These are phyloP conservation scores for Plasmodium knowlesi DNA, from an alignment of 169 alveolate genomes.

Conservation along the genomic window DNA sequence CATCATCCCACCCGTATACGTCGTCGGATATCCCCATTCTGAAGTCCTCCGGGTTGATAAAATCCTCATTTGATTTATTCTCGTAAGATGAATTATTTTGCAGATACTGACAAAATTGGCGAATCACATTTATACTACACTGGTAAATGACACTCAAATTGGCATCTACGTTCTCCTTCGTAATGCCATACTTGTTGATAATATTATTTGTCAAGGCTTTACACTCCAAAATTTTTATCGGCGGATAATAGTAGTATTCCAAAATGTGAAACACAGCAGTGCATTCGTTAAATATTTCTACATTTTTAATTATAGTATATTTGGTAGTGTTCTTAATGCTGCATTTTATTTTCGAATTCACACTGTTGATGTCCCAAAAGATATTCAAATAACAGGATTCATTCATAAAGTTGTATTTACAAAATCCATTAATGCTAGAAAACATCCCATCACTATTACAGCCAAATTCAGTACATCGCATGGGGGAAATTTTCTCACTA, in stretches of 20 bases:
- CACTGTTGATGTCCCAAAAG: conserved; percentile 84
- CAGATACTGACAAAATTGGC: conserved; percentile 69
- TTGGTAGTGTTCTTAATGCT: conserved; percentile 81
- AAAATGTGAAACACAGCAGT: conserved; percentile 86
- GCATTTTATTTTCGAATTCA: conserved; percentile 79
- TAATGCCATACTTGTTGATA: conserved; percentile 50
- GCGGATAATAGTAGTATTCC: conserved; percentile 82
- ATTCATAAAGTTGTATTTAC: conserved; percentile 81
- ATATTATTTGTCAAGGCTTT: conserved; percentile 71
- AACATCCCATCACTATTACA: conserved; percentile 84
- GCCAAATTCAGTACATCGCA: conserved; percentile 88
- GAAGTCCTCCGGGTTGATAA: conserved; percentile 11
- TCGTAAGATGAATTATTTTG: conserved; percentile 64
- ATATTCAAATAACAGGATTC: conserved; percentile 82
- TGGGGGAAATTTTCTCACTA: conserved; percentile 84
- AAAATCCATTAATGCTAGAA: conserved; percentile 82
- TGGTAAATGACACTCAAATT: conserved; percentile 64
- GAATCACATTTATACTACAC: conserved; percentile 75
- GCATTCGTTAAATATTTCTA: conserved; percentile 86
- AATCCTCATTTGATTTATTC: conserved; percentile 43
- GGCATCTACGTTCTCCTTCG: conserved; percentile 47
- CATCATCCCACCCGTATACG: neutral
- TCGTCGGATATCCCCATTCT: conserved; percentile 2
- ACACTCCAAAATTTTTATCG: conserved; percentile 72
- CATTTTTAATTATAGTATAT: conserved; percentile 81